Conservation (phyloP, 2,329 filamentous ascomycete species). For the Botrytis hyacinthi region DNA sequence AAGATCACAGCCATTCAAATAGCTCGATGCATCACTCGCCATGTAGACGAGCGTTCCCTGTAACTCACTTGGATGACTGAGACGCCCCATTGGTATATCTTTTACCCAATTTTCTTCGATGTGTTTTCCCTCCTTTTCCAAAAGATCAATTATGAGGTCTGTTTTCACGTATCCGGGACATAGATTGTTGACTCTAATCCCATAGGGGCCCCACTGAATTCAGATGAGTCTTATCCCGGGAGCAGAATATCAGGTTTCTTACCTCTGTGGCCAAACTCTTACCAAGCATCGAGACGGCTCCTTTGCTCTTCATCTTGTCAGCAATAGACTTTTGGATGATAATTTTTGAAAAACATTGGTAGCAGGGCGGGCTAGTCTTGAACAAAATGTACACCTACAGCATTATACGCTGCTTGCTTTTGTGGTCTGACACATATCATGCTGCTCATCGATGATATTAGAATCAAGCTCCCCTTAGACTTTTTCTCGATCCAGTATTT, state of each 20-base stretch:
- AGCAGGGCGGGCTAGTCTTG: background rate
- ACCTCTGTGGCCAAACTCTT: slow-evolving; percentile 55
- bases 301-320: slow-evolving; percentile 47
- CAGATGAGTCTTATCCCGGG: background rate
- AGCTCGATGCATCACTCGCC: slow-evolving; percentile 34
- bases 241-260: background rate
- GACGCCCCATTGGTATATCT: slow-evolving; percentile 40
- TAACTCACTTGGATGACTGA: slow-evolving; percentile 42
- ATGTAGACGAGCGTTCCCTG: slow-evolving; percentile 39
- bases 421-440: slow-evolving; percentile 40
- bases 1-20: slow-evolving; percentile 32
- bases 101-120: slow-evolving; percentile 41
- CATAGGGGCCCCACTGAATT: slow-evolving; percentile 55
- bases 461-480: slow-evolving; percentile 35
- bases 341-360: too few relatives aligned
- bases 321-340: background rate
- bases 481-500: slow-evolving; percentile 40
- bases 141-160: slow-evolving; percentile 38
- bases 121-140: slow-evolving; percentile 41
- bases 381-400: slow-evolving; percentile 30
- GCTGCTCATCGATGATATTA: slow-evolving; percentile 37
- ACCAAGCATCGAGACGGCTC: slow-evolving; percentile 58
- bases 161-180: slow-evolving; percentile 56
- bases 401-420: slow-evolving; percentile 42
- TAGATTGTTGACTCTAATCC: slow-evolving; percentile 64